phyloP scores from a whole-genome alignment of 345 rosid species.

The Arabis hirsuta region DNA sequence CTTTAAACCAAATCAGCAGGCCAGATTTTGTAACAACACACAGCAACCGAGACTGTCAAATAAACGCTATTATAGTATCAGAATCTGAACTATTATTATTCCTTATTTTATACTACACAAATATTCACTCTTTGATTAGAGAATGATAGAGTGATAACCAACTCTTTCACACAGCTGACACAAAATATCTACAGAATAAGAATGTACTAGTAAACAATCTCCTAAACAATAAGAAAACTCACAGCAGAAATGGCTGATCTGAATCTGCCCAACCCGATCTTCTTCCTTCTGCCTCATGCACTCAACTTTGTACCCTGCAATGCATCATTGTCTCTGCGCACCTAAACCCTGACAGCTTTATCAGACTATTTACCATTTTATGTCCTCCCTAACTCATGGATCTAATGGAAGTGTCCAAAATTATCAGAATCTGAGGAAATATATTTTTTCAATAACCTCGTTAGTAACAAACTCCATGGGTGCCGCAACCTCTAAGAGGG shows the following conservation, averaged over 20 bases:
- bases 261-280: constrained; percentile 4
- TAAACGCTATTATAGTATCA: neutral
- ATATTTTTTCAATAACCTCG: constrained; percentile 6
- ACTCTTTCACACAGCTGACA: constrained; percentile 21
- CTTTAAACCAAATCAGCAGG: neutral
- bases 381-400: neutral
- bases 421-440: neutral
- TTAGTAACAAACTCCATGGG: constrained; percentile 13
- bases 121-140: neutral
- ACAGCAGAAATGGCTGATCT: constrained; percentile 9
- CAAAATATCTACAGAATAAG: constrained; percentile 7
- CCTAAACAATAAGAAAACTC: constrained; percentile 4
- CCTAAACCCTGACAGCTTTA: constrained; percentile 3
- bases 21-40: constrained; percentile 5
- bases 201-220: neutral
- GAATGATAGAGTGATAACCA: neutral
- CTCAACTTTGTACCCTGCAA: constrained; percentile 30
- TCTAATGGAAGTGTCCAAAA: constrained; percentile 8
- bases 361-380: constrained; percentile 15
- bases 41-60: neutral
- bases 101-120: neutral
- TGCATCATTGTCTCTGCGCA: neutral
- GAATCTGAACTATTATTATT: neutral
- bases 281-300: constrained; percentile 26
- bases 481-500: constrained; percentile 18